Evolutionary conservation across 2,329 filamentous ascomycete genomes (phyloP), one percentile per base, ranked within the genome.

Genomic region (Eutypa lata): DNA sequence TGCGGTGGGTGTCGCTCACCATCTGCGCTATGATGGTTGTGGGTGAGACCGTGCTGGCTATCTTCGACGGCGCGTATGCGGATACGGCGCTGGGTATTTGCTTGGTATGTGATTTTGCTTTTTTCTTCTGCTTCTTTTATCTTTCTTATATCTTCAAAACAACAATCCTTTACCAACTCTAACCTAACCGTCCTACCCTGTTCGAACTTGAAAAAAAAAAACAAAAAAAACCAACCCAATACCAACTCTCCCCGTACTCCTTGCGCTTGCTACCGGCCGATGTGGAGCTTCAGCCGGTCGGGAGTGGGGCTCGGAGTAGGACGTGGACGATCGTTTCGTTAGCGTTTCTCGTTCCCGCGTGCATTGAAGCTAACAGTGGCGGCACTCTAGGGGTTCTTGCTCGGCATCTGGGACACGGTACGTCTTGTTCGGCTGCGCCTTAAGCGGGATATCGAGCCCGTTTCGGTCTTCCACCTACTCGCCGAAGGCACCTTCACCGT

Each of bases 371-470:
- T 57, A 40, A 57, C 42, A 31, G 10, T 5, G 10, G 26, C 26
- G 1, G 2, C 35, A 43, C 47, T 33, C 38, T 38, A 58, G 56
- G 51, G 45, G 43, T 22, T 49, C 8, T 37, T 56, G 19, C 49
- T 58, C n/a, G 50, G 48, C 42, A 13, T 54, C 13, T 58, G 56
- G 56, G 50, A 58, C 19, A 47, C 48, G 31, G 56, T 50, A 37
- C 52, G 54, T n/a, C 56, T 58, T 18, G 47, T 56, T 45, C 51
- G 52, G 18, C 26, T 54, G 7, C 43, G 54, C 22, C 49, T 51
- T 35, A 54, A 53, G 31, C 50, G 49, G 7, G 46, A 49, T 28
- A 42, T 37, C 22, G 54, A 56, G 21, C 26, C 40, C 13, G 50
- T 58, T 48, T 58, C 56, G 8, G 42, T 47, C 28, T 56, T 51